Evolutionary conservation across 2,329 filamentous ascomycete genomes (phyloP), one percentile per base, ranked within the genome.

Genomic region (Epichloe gansuensis): DNA sequence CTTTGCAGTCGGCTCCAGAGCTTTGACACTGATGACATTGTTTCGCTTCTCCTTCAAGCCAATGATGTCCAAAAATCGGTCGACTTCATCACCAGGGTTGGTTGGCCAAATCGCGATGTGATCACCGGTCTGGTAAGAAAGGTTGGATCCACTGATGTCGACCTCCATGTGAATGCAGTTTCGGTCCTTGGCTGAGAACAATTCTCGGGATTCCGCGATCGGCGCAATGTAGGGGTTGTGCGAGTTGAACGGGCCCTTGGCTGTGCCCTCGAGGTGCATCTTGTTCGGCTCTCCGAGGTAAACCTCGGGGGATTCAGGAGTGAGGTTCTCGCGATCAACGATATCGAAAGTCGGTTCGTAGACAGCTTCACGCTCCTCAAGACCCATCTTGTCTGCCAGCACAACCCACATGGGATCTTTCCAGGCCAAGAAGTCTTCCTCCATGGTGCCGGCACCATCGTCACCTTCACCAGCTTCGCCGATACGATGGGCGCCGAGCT

Each of bases 381-480:
- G 74, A 51, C 81, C 81, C 85, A 98, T 88, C 64, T 87, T 82
- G 58, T 87, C 80, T 25, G 85, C 77, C 50, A 98, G 76, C 54
- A 86, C 87, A 61, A 79, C 75, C 93, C 94, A 98, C 93, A 98
- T 98, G 56, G 90, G 90, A 63, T 98, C 93, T 74, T 98, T 98
- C 93, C 93, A 98, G 58, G 91, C 88, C 62, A 98, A 73, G 69
- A 97, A 98, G 64, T 98, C 94, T 72, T 98, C 94, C 72, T 98
- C 93, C 94, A 98, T 98, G 53, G 93, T 98, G 55, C 94, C 93
- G 58, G 93, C 90, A 57, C 94, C 93, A 66, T 98, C 93, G 63
- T 98, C 93, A 63, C 93, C 93, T 73, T 97, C 91, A 61, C 94
- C 93, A 52, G 90, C 89, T 53, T 83, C 76, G 45, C 93, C 90